These are phyloP conservation scores for Penicillium sp. DNA, from an alignment of 2,329 filamentous ascomycete species.

Conservation along the genomic window DNA sequence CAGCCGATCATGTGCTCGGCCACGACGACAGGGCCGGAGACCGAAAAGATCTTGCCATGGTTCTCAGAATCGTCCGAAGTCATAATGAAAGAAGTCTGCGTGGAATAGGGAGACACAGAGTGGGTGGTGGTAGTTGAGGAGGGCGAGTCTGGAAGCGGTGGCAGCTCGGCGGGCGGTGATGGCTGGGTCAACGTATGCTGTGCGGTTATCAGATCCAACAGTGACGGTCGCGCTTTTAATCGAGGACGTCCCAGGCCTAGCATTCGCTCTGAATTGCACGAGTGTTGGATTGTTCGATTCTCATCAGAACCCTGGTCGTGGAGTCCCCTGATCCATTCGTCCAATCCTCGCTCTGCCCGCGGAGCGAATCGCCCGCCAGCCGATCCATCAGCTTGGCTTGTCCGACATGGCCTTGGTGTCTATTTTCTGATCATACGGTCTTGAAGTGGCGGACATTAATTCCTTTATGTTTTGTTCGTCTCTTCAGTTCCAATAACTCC, in stretches of 20 bases:
- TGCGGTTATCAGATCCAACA: constrained; percentile 58
- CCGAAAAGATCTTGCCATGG: constrained; percentile 67
- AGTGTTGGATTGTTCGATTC: constrained; percentile 5
- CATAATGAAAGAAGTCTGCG: constrained; percentile 38
- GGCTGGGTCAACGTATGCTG: constrained; percentile 24
- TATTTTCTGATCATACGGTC: neutral
- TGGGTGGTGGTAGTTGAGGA: constrained; percentile 37
- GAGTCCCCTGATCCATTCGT: constrained; percentile 20
- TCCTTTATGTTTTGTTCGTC: neutral
- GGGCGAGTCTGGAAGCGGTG: constrained; percentile 48
- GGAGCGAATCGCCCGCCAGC: constrained; percentile 16
- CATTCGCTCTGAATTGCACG: constrained; percentile 42
- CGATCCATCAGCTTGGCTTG: constrained; percentile 5
- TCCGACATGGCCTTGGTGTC: neutral
- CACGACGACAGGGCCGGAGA: constrained; percentile 85
- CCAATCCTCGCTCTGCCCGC: constrained; percentile 21
- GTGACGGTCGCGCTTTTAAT: constrained; percentile 59
- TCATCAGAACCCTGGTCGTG: constrained; percentile 11
- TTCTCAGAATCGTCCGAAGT: constrained; percentile 52
- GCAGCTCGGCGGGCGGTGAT: constrained; percentile 42
- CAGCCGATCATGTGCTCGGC: constrained; percentile 98
- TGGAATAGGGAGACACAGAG: constrained; percentile 28
- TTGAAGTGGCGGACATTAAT: neutral
- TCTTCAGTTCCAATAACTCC: neutral
- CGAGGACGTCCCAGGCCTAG: constrained; percentile 57